Evolutionary conservation across 768 basidiomycete species (phyloP).

Genomic region (Naganishia vishniacii): DNA sequence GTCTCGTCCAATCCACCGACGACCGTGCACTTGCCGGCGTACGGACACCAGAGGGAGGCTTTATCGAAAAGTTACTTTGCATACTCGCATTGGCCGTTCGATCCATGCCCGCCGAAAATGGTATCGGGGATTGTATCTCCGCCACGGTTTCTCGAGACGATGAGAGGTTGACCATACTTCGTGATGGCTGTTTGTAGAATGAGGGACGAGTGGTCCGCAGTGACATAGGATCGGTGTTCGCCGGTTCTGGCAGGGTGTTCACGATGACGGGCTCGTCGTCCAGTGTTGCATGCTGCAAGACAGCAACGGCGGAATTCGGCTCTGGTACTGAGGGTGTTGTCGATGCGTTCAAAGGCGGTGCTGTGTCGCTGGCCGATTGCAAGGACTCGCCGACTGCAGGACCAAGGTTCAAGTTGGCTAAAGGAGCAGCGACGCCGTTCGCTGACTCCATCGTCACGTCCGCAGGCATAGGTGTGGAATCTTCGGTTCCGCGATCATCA

Average conservation of each 20-base stretch:
- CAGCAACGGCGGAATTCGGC: constrained; percentile 11
- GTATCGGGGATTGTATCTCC: neutral
- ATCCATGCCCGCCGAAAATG: constrained; percentile 13
- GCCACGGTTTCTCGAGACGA: constrained; percentile 8
- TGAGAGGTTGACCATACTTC: constrained; percentile 39
- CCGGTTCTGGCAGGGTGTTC: constrained; percentile 2
- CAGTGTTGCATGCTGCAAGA: neutral
- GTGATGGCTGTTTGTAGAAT: constrained; percentile 34
- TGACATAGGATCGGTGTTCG: neutral
- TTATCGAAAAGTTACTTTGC: constrained; percentile 9
- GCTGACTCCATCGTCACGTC: too few relatives aligned
- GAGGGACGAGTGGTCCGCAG: constrained; percentile 27
- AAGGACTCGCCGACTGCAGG: neutral
- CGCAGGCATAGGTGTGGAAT: too few relatives aligned
- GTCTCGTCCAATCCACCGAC: constrained; percentile 38
- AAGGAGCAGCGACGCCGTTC: neutral
- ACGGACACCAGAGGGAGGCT: constrained; percentile 32
- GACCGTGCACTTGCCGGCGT: constrained; percentile 22
- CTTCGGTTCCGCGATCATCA: too few relatives aligned
- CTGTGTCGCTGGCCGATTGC: neutral
- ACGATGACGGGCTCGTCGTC: constrained; percentile 5
- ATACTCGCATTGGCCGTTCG: constrained; percentile 6
- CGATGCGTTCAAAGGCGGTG: neutral
- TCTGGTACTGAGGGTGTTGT: neutral
- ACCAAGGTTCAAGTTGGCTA: neutral